Base-by-base conservation (phyloP, 1,284 basidiomycete genomes). In the Coniferiporia weirii region DNA sequence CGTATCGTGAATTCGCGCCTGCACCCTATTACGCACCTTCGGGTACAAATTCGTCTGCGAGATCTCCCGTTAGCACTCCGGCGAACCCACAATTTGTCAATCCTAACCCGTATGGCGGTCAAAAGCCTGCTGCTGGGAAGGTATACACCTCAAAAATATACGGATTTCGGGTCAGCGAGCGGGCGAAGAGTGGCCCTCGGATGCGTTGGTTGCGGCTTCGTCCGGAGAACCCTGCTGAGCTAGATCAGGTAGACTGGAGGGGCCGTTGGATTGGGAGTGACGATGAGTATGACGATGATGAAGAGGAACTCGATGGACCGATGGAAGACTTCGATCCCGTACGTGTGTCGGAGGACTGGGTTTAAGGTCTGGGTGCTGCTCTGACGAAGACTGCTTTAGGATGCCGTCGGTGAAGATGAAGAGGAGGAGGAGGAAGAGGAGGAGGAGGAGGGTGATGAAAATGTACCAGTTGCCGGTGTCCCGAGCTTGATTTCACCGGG, bases 151-250 rank as follows among this genome's bases (percentile, higher is more conserved):
- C 96, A 4, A 84, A 91, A 71, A 98, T 99, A 68, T 99, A 99
- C 68, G 97, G 89, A 0, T 92, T 92, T 77, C 86, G 85, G 71
- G 89, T 92, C 49, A 92, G 85, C 70, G 89, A 92, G 69, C 78
- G 85, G 53, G 88, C 89, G 9, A 91, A 94, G 71, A 91, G 84
- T 66, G 97, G 97, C 1, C 96, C 97, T 12, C 80, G 97, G 61
- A 98, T 99, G 96, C 87, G 89, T 66, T 99, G 96, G 96, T 75
- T 98, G 73, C 79, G 95, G 49, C 73, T 93, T 70, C 77, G 95
- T 60, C 95, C 95, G 15, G 85, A 89, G 68, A 83, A 78, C 55
- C 79, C 87, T 10, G 82, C 85, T 60, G 92, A 96, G 68, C 74
- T 98, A 64, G 91, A 96, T 65, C 75, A 81, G 66, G 92, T 95